These are phyloP conservation scores for Nigrospora osmanthi DNA, from an alignment of 2,329 filamentous ascomycete genomes.

Conservation along the genomic window DNA sequence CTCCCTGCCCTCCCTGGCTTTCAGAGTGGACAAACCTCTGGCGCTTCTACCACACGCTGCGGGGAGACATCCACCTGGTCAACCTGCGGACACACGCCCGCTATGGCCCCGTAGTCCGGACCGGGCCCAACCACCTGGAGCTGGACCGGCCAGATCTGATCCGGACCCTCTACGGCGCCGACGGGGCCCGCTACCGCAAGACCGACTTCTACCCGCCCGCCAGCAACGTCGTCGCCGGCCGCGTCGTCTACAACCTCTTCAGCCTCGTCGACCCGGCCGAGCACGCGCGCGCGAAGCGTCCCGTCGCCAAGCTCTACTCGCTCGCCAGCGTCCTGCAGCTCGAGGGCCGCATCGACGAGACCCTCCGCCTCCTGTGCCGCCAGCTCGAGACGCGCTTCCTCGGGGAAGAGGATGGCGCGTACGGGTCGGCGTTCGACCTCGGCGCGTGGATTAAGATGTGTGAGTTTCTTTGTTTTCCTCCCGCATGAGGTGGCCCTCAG, in stretches of 20 bases:
- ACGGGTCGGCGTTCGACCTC: background rate
- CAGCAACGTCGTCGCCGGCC: slow-evolving; percentile 15
- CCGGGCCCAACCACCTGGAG: slow-evolving; percentile 23
- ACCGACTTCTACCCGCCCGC: slow-evolving; percentile 12
- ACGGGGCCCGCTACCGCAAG: slow-evolving; percentile 9
- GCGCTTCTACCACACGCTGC: background rate
- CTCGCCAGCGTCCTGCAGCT: background rate
- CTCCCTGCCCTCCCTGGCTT: background rate
- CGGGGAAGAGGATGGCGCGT: background rate
- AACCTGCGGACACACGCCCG: background rate
- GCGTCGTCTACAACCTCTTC: slow-evolving; percentile 23
- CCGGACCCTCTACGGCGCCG: slow-evolving; percentile 23
- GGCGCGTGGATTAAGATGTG: background rate
- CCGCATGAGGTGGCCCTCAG: too few relatives aligned
- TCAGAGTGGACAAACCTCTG: background rate
- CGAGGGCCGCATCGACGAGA: background rate
- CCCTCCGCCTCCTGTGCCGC: background rate
- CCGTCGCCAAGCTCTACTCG: background rate
- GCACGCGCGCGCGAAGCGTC: background rate
- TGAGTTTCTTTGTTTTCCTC: background rate
- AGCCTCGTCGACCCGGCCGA: slow-evolving; percentile 14
- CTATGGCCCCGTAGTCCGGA: slow-evolving; percentile 27
- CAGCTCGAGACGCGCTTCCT: background rate
- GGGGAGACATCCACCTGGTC: background rate
- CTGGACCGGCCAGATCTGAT: slow-evolving; percentile 17